Percentiles rank a stretch among this genome's conserved stretches.
These are phyloP conservation scores for Salix koriyanagi DNA, from an alignment of 345 rosid genomes.

Conservation along the genomic window DNA sequence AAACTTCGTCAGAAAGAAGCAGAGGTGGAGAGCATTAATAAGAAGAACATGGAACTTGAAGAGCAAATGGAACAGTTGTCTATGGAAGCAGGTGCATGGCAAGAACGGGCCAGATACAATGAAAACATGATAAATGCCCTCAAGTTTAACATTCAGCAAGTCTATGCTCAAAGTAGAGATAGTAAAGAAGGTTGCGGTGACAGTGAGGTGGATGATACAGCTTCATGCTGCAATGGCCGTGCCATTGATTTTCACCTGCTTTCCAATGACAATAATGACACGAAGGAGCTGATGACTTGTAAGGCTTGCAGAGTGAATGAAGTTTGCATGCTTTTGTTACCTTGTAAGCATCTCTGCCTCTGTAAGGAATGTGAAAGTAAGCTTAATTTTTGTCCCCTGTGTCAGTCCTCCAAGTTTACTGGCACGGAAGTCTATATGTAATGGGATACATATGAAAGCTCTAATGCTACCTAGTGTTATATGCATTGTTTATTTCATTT, in stretches of 20 bases:
- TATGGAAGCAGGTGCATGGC: conserved; percentile 74
- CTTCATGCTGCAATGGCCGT: conserved; percentile 69
- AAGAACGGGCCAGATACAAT: conserved; percentile 63
- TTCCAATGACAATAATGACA: conserved; percentile 34
- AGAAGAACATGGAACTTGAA: conserved; percentile 74
- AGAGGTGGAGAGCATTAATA: conserved; percentile 60
- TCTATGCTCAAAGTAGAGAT: conserved; percentile 56
- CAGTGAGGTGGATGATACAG: conserved; percentile 85
- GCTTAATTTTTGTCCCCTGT: conserved; percentile 78
- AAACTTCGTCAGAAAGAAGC: conserved; percentile 71
- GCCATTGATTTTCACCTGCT: conserved; percentile 47
- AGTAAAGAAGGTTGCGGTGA: conserved; percentile 87
- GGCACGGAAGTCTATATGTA: conserved; percentile 86
- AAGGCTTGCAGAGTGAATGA: conserved; percentile 69
- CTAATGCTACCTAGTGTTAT: conserved; percentile 17
- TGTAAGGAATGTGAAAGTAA: conserved; percentile 87
- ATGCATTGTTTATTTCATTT: conserved; percentile 19
- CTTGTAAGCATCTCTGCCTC: conserved; percentile 92
- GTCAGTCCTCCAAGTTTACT: conserved; percentile 66
- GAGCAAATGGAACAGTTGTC: conserved; percentile 61
- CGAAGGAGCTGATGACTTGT: conserved; percentile 56
- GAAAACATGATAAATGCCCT: conserved; percentile 68
- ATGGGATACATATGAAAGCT: conserved; percentile 15
- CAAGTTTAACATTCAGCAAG: conserved; percentile 65
- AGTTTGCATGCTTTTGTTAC: conserved; percentile 75